Conservation (phyloP, 495 filamentous ascomycete species). For the Staphylotrichum longicolle region DNA sequence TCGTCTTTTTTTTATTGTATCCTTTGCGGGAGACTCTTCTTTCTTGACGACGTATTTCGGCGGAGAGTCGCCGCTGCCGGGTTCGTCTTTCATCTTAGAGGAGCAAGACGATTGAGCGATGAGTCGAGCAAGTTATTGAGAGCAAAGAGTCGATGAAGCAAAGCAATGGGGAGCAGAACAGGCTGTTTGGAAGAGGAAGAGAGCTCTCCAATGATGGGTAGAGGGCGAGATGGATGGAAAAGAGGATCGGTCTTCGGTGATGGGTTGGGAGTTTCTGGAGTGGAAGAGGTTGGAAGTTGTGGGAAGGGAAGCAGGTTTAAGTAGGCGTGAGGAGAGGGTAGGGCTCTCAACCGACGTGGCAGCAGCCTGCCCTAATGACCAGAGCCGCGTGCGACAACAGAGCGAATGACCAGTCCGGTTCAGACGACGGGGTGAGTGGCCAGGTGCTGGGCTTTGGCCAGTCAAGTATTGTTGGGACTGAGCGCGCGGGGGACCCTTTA, state of each 20-base stretch:
- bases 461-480: not conserved
- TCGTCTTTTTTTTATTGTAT: no score
- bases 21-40: no score
- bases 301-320: not conserved
- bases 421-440: no score
- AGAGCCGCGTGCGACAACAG: not conserved
- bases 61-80: not conserved
- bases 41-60: no score
- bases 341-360: conserved; percentile 2
- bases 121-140: not conserved
- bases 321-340: conserved; percentile 2
- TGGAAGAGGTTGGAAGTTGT: not conserved
- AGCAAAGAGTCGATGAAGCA: not conserved
- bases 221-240: no score
- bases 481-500: not conserved
- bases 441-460: no score
- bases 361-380: not conserved
- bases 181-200: no score
- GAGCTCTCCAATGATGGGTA: no score
- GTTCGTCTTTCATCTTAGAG: not conserved
- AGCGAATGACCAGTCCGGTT: not conserved
- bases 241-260: no score
- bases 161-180: no score
- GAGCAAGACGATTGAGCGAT: not conserved
- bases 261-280: not conserved